phyloP scores from a whole-genome alignment of 192 early-diverging fungal genomes.

The Coemansia sp. region DNA sequence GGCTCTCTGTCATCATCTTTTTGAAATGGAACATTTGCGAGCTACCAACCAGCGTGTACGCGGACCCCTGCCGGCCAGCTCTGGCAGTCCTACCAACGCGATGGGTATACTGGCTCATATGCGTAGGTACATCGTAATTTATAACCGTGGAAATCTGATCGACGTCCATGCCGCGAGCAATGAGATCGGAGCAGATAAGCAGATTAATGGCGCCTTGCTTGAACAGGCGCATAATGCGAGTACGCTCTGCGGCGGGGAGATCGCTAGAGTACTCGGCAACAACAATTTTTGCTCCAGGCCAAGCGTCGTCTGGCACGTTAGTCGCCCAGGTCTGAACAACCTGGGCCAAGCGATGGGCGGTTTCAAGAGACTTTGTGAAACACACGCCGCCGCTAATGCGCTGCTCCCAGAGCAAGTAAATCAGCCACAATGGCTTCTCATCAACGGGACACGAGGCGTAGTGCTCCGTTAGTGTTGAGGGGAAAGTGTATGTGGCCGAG shows the following conservation, averaged over 20 bases:
- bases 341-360: slow-evolving; percentile 79
- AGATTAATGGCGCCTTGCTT: slow-evolving; percentile 65
- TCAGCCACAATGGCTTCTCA: slow-evolving; percentile 82
- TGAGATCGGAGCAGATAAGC: slow-evolving; percentile 84
- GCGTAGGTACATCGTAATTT: slow-evolving; percentile 82
- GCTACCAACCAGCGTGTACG: slow-evolving; percentile 71
- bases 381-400: slow-evolving; percentile 65
- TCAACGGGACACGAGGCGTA: slow-evolving; percentile 64
- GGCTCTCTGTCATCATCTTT: slow-evolving; percentile 65
- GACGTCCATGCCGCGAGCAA: slow-evolving; percentile 89
- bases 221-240: slow-evolving; percentile 63
- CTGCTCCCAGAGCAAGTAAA: slow-evolving; percentile 74
- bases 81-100: slow-evolving; percentile 90
- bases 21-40: slow-evolving; percentile 73
- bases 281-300: slow-evolving; percentile 15
- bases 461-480: slow-evolving; percentile 66
- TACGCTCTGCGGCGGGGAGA: slow-evolving; percentile 61
- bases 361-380: slow-evolving; percentile 91
- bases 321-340: slow-evolving; percentile 65
- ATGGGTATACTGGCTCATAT: slow-evolving; percentile 89
- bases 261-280: slow-evolving; percentile 80
- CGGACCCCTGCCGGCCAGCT: slow-evolving; percentile 79
- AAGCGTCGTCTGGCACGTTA: slow-evolving; percentile 15
- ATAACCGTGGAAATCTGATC: slow-evolving; percentile 76
- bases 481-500: slow-evolving; percentile 40